Conservation (phyloP, 495 filamentous ascomycete species). For the Penicillium bovifimosum region DNA sequence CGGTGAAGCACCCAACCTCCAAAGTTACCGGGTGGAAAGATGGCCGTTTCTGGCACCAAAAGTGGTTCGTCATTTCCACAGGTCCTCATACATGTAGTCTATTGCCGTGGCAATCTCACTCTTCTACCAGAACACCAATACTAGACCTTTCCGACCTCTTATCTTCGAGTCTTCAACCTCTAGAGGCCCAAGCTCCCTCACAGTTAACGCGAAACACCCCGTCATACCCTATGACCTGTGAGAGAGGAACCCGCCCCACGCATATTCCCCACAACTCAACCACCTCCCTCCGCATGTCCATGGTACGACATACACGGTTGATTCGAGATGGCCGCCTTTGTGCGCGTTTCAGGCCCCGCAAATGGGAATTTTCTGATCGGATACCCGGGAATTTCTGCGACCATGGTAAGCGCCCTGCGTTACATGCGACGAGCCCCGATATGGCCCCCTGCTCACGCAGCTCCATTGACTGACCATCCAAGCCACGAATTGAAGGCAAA, state of each 20-base stretch:
- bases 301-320: slow-evolving; percentile 39
- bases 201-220: neutral
- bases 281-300: slow-evolving; percentile 36
- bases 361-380: slow-evolving; percentile 96
- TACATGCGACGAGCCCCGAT: slow-evolving; percentile 1
- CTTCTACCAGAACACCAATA: neutral
- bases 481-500: slow-evolving; percentile 96
- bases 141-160: neutral
- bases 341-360: slow-evolving; percentile 94
- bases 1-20: no score
- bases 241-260: slow-evolving; percentile 23
- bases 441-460: neutral
- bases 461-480: slow-evolving; percentile 5
- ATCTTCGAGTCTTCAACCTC: neutral
- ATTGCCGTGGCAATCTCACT: no score
- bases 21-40: no score
- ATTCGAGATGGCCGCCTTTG: slow-evolving; percentile 74
- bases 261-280: slow-evolving; percentile 29
- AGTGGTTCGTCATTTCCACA: no score
- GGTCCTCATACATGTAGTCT: no score
- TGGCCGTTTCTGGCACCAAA: no score
- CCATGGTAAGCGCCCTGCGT: slow-evolving; percentile 60
- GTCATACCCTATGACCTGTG: slow-evolving; percentile 29
- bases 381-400: slow-evolving; percentile 97
- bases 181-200: neutral